Percentiles rank a stretch among this genome's conserved stretches.
Conservation (phyloP, 2,329 filamentous ascomycete species). For the Clathrospora elynae region DNA sequence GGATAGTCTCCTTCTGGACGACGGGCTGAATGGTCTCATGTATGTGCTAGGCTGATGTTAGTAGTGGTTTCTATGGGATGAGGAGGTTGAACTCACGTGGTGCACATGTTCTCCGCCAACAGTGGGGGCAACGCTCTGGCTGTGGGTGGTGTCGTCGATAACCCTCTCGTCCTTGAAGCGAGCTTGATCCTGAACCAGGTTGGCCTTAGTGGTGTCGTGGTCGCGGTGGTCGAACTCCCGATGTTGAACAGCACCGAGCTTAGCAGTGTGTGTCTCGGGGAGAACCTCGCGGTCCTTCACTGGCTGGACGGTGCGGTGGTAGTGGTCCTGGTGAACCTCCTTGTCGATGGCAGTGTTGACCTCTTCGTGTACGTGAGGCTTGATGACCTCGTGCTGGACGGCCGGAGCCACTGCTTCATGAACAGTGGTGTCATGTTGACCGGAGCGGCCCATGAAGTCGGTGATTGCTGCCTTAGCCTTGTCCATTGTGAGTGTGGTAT, state of each 20-base stretch:
- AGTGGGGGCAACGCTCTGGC: slow-evolving; percentile 54
- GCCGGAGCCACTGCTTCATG: slow-evolving; percentile 67
- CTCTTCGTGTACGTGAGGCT: slow-evolving; percentile 66
- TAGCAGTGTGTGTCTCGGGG: slow-evolving; percentile 67
- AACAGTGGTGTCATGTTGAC: slow-evolving; percentile 72
- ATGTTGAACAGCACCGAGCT: slow-evolving; percentile 64
- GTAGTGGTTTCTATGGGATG: neutral
- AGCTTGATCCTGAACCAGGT: slow-evolving; percentile 54
- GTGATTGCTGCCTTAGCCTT: slow-evolving; percentile 67
- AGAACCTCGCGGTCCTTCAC: slow-evolving; percentile 60
- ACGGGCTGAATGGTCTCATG: slow-evolving; percentile 74
- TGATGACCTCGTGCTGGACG: slow-evolving; percentile 65
- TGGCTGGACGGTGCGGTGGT: slow-evolving; percentile 72
- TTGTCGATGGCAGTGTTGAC: slow-evolving; percentile 66
- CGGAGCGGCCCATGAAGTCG: slow-evolving; percentile 64
- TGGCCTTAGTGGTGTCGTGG: slow-evolving; percentile 43
- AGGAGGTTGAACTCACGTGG: slow-evolving; percentile 48
- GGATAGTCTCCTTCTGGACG: slow-evolving; percentile 70
- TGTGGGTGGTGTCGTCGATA: slow-evolving; percentile 57
- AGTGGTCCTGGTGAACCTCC: slow-evolving; percentile 73
- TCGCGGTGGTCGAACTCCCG: slow-evolving; percentile 66
- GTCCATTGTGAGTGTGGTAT: slow-evolving; percentile 54
- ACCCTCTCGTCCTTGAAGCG: slow-evolving; percentile 60
- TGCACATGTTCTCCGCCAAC: slow-evolving; percentile 67
- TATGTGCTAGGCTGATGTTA: slow-evolving; percentile 52